phyloP scores from a whole-genome alignment of 2,329 filamentous ascomycete species.

The Clarireedia homoeocarpa region DNA sequence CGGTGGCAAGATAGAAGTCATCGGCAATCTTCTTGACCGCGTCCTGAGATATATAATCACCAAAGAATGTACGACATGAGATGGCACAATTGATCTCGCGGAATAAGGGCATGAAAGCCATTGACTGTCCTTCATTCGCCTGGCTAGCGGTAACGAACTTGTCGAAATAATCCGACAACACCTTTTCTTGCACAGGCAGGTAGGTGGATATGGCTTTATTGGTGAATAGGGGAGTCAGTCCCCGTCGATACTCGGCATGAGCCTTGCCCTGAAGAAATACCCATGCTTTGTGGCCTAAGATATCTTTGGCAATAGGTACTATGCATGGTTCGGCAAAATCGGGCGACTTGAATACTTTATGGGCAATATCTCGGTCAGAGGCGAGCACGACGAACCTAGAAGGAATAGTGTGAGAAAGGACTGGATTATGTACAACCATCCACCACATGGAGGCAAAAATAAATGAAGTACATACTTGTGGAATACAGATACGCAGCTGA shows the following conservation, averaged over 20 bases:
- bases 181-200: constrained; percentile 65
- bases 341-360: constrained; percentile 51
- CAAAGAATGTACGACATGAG: constrained; percentile 72
- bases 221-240: constrained; percentile 60
- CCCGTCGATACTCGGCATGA: constrained; percentile 72
- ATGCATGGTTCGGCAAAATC: constrained; percentile 68
- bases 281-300: constrained; percentile 66
- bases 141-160: constrained; percentile 55
- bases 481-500: constrained; percentile 69
- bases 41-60: constrained; percentile 67
- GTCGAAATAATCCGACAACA: constrained; percentile 63
- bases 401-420: too few species aligned
- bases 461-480: too few species aligned
- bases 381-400: too few species aligned
- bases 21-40: constrained; percentile 68
- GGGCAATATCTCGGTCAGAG: too few species aligned
- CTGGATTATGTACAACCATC: too few species aligned
- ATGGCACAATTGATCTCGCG: constrained; percentile 73
- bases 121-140: constrained; percentile 45
- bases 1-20: constrained; percentile 72
- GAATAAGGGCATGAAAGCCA: constrained; percentile 63
- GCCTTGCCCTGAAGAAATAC: constrained; percentile 71
- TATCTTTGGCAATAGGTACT: constrained; percentile 67
- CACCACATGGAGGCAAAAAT: too few species aligned
- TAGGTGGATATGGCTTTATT: constrained; percentile 44